Evolutionary conservation across 495 filamentous ascomycete species (phyloP).

Genomic region (Aspergillus ostianus): DNA sequence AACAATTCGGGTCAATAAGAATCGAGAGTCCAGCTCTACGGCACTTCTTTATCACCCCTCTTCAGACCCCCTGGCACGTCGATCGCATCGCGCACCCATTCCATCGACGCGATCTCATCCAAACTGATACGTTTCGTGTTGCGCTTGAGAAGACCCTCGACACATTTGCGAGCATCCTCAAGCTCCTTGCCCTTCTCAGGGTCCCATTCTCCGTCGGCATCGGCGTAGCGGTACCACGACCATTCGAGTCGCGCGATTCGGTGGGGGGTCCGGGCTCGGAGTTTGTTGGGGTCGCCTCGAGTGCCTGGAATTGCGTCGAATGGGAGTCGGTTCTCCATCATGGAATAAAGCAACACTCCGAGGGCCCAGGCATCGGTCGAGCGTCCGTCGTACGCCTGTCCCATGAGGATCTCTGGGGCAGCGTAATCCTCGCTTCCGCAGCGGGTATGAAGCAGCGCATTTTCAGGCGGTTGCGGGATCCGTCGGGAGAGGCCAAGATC

Average conservation of each 20-base stretch:
- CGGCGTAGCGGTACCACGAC: constrained; percentile 83
- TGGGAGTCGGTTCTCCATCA: constrained; percentile 86
- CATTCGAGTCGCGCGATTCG: constrained; percentile 94
- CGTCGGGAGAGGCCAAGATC: constrained; percentile 89
- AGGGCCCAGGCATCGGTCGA: constrained; percentile 92
- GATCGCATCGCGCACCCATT: constrained; percentile 78
- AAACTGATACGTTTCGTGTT: constrained; percentile 71
- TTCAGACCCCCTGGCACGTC: constrained; percentile 66
- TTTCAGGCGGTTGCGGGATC: constrained; percentile 68
- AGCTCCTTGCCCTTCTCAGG: constrained; percentile 57
- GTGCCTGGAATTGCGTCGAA: constrained; percentile 83
- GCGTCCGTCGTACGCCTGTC: constrained; percentile 91
- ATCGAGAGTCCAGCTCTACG: constrained; percentile 42
- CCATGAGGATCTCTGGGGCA: constrained; percentile 92
- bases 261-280: constrained; percentile 77
- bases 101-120: constrained; percentile 63
- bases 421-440: constrained; percentile 98
- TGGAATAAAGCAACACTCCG: constrained; percentile 87
- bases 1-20: constrained; percentile 8
- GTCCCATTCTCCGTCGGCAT: constrained; percentile 71
- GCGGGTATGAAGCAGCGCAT: constrained; percentile 74
- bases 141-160: constrained; percentile 79
- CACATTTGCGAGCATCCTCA: constrained; percentile 71
- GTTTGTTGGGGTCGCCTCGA: constrained; percentile 63
- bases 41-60: constrained; percentile 63